A percentile compares a stretch with the other conserved stretches of the same genome.
Evolutionary conservation across 2,329 filamentous ascomycete genomes (phyloP).

Genomic region (Alternaria gansuensis): DNA sequence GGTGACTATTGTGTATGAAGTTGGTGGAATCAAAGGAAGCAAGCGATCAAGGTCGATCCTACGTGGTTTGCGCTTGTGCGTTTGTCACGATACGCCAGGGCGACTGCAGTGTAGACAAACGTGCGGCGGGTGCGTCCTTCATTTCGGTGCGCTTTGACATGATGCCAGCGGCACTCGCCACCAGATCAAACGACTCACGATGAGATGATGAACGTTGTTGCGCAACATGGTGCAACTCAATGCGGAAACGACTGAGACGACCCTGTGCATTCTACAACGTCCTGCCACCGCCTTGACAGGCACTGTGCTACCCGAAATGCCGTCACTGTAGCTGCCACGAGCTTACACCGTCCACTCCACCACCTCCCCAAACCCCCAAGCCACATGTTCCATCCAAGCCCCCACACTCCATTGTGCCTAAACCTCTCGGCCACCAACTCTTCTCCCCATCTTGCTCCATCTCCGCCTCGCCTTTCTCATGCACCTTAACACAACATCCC

Average conservation of each 20-base stretch:
- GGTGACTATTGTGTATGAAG: background rate
- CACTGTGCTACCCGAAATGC: too few relatives aligned
- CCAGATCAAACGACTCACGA: background rate
- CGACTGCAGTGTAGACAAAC: background rate
- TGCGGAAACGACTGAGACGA: background rate
- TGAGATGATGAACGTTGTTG: background rate
- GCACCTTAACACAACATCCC: slow-evolving; percentile 39
- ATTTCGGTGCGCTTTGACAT: background rate
- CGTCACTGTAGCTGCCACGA: background rate
- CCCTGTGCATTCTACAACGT: too few relatives aligned
- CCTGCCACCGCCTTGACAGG: too few relatives aligned
- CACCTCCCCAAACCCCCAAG: slow-evolving; percentile 33
- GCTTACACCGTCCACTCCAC: slow-evolving; percentile 42
- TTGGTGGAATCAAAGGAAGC: background rate
- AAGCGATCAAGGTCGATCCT: background rate
- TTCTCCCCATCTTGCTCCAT: slow-evolving; percentile 9
- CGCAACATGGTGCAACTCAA: background rate
- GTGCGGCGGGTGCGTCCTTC: background rate
- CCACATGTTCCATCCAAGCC: slow-evolving; percentile 43
- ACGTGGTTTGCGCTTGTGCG: background rate
- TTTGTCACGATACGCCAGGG: background rate
- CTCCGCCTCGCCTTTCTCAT: slow-evolving; percentile 16
- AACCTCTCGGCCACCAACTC: slow-evolving; percentile 35
- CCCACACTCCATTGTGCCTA: slow-evolving; percentile 39
- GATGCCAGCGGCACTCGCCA: background rate